phyloP scores from a whole-genome alignment of 2,329 filamentous ascomycete species.

The Diaporthe citri region DNA sequence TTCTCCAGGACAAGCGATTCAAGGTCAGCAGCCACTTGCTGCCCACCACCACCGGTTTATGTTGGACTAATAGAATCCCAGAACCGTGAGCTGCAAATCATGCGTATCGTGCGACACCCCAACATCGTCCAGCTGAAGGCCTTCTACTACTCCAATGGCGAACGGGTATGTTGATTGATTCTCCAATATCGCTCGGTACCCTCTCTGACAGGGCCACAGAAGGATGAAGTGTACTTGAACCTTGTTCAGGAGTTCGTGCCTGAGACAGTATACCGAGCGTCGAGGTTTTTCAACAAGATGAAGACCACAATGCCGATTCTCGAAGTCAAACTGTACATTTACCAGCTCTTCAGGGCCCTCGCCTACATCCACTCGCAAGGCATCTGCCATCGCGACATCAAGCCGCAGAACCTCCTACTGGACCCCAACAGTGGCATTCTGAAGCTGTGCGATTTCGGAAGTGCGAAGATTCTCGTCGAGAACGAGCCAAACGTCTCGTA shows the following conservation, averaged over 20 bases:
- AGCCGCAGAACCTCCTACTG: slow-evolving; percentile 96
- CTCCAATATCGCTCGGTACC: slow-evolving; percentile 36
- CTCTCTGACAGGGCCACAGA: slow-evolving; percentile 62
- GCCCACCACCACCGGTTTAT: not conserved
- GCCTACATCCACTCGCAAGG: slow-evolving; percentile 99
- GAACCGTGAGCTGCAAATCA: slow-evolving; percentile 99
- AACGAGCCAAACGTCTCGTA: slow-evolving; percentile 99
- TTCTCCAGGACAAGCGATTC: slow-evolving; percentile 99
- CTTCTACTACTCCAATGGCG: slow-evolving; percentile 99
- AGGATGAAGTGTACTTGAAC: slow-evolving; percentile 99
- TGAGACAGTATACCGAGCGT: slow-evolving; percentile 97
- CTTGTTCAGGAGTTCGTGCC: slow-evolving; percentile 98
- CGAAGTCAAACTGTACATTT: slow-evolving; percentile 99
- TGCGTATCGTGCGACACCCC: slow-evolving; percentile 98
- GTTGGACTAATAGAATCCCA: slow-evolving; percentile 54
- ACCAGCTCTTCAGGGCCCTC: slow-evolving; percentile 97
- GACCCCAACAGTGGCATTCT: slow-evolving; percentile 92
- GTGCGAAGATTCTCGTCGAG: slow-evolving; percentile 97
- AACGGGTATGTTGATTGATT: slow-evolving; percentile 75
- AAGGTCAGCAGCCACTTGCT: slow-evolving; percentile 72
- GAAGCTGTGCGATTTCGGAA: slow-evolving; percentile 99
- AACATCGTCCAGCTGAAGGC: slow-evolving; percentile 99
- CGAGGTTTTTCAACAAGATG: slow-evolving; percentile 99
- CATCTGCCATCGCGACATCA: slow-evolving; percentile 99
- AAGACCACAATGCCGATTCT: slow-evolving; percentile 99